phyloP scores from a whole-genome alignment of 345 rosid genomes.

The Rhodomyrtus tomentosa region DNA sequence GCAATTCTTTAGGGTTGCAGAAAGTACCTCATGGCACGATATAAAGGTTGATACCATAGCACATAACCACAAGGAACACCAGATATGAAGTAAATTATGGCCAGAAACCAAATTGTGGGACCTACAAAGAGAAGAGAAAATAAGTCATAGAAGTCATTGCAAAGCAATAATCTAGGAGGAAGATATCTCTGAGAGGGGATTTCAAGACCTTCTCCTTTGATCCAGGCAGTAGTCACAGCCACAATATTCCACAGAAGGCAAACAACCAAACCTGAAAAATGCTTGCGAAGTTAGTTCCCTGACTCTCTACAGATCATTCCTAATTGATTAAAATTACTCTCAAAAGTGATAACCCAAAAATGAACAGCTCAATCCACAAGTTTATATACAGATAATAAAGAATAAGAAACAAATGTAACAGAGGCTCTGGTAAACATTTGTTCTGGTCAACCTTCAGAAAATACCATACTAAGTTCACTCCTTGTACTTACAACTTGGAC shows the following conservation, averaged over 20 bases:
- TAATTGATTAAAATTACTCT: not conserved
- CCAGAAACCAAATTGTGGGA: slow-evolving; percentile 89
- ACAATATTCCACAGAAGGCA: slow-evolving; percentile 87
- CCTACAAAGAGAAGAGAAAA: slow-evolving; percentile 28
- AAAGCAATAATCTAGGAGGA: not conserved
- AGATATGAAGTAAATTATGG: slow-evolving; percentile 76
- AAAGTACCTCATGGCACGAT: slow-evolving; percentile 87
- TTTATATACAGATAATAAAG: not conserved
- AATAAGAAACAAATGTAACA: not conserved
- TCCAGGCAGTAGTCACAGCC: slow-evolving; percentile 85
- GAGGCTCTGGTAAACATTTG: not conserved
- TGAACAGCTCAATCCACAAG: not conserved
- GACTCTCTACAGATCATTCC: not conserved
- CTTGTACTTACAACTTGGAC: not conserved
- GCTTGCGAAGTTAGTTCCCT: not conserved
- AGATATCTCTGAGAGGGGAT: not conserved
- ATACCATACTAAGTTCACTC: not conserved
- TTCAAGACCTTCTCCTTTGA: slow-evolving; percentile 70
- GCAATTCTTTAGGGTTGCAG: not conserved
- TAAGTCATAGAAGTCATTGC: slow-evolving; percentile 1
- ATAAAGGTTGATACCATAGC: slow-evolving; percentile 92
- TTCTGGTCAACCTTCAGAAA: not conserved
- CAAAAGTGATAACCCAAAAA: not conserved
- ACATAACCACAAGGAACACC: slow-evolving; percentile 92
- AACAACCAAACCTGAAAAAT: slow-evolving; percentile 52